phyloP scores from a whole-genome alignment of 2,329 filamentous ascomycete genomes.

The Fusarium longipes region DNA sequence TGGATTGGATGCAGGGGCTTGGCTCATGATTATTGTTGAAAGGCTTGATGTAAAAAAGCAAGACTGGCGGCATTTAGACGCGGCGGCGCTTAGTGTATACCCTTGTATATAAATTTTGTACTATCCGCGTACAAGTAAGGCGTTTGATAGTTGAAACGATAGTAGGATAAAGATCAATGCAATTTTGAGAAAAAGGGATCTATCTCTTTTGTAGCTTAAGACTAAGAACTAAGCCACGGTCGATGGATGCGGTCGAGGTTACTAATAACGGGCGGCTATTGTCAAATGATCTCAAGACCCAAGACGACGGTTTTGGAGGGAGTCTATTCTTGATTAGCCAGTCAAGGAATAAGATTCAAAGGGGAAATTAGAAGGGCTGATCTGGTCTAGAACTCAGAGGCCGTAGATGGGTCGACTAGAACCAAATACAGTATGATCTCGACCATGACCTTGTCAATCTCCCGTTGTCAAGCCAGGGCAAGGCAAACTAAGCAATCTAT shows the following conservation, averaged over 20 bases:
- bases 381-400: conserved; percentile 31
- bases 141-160: conserved; percentile 17
- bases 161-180: conserved; percentile 23
- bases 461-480: not conserved
- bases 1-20: not conserved
- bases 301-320: conserved; percentile 5
- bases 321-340: conserved; percentile 34
- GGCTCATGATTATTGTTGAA: conserved; percentile 5
- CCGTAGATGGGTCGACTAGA: conserved; percentile 24
- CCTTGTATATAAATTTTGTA: conserved; percentile 22
- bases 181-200: conserved; percentile 13
- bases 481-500: no score
- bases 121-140: conserved; percentile 16
- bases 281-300: conserved; percentile 16
- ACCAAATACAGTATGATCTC: conserved; percentile 17
- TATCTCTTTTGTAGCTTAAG: conserved; percentile 26
- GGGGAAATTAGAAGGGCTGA: conserved; percentile 32
- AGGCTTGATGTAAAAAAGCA: conserved; percentile 7
- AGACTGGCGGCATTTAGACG: conserved; percentile 31
- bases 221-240: conserved; percentile 23
- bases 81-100: conserved; percentile 31
- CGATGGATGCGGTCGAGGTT: conserved; percentile 2
- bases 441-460: not conserved
- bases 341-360: conserved; percentile 13
- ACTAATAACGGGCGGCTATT: conserved; percentile 28